Percentiles rank a stretch among this genome's conserved stretches.
Conservation (phyloP, 768 basidiomycete species). For the Sistotremastrum niveocremeum region DNA sequence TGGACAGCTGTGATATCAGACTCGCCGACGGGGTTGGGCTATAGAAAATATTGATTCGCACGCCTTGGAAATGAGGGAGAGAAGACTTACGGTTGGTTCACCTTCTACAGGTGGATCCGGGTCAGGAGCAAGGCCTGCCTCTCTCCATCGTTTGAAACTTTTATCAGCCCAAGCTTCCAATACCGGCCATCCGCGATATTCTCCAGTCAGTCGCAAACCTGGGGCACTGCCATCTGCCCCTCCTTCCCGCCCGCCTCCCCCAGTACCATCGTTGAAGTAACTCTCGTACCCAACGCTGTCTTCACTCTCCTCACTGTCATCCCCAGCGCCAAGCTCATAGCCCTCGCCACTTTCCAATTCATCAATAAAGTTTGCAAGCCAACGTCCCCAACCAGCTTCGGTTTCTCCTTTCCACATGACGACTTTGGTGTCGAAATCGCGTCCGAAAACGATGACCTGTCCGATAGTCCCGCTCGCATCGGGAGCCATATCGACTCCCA, state of each 20-base stretch:
- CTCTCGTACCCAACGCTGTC: constrained; percentile 78
- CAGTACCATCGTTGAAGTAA: constrained; percentile 74
- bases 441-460: constrained; percentile 97
- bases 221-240: constrained; percentile 62
- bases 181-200: constrained; percentile 87
- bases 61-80: neutral
- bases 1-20: neutral
- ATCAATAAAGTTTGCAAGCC: constrained; percentile 83
- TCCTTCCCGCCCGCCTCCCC: constrained; percentile 65
- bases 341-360: constrained; percentile 86
- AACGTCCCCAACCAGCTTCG: constrained; percentile 84
- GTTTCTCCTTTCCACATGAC: constrained; percentile 91
- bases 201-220: constrained; percentile 64
- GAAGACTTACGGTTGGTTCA: constrained; percentile 2
- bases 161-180: constrained; percentile 89
- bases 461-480: constrained; percentile 61
- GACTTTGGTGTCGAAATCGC: constrained; percentile 96
- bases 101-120: constrained; percentile 20
- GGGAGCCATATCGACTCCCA: constrained; percentile 91
- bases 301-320: constrained; percentile 55
- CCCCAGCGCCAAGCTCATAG: constrained; percentile 55
- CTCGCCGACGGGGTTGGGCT: neutral
- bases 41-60: neutral
- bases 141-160: constrained; percentile 78
- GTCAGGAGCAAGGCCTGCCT: constrained; percentile 56